These are phyloP conservation scores for Elsinoe batatas DNA, from an alignment of 2,329 filamentous ascomycete genomes.

Conservation along the genomic window DNA sequence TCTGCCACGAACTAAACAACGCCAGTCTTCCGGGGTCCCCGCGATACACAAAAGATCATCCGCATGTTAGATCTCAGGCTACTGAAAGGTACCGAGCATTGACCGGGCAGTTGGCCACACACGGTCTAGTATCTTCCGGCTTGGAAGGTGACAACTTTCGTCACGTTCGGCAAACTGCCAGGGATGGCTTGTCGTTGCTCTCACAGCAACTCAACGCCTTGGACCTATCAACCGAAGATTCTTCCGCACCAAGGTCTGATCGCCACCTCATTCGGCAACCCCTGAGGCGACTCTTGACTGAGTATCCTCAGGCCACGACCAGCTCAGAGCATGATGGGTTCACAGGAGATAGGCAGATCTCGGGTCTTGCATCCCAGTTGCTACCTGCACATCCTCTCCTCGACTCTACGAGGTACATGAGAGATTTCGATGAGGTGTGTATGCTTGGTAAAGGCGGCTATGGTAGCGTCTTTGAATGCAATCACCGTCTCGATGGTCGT, in stretches of 20 bases:
- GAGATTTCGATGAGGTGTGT: slow-evolving; percentile 44
- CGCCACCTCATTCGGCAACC: slow-evolving; percentile 12
- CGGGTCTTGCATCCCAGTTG: not conserved
- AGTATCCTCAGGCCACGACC: not conserved
- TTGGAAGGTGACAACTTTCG: slow-evolving; percentile 29
- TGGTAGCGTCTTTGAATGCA: slow-evolving; percentile 53
- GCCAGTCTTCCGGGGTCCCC: slow-evolving; percentile 16
- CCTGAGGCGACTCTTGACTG: slow-evolving; percentile 10
- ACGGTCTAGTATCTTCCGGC: slow-evolving; percentile 28
- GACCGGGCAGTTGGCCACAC: slow-evolving; percentile 27
- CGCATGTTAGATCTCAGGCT: slow-evolving; percentile 30
- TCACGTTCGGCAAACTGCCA: slow-evolving; percentile 27
- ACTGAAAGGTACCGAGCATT: slow-evolving; percentile 31
- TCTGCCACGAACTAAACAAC: slow-evolving; percentile 27
- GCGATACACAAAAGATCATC: slow-evolving; percentile 22
- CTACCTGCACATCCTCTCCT: slow-evolving; percentile 19
- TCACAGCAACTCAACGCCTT: slow-evolving; percentile 14
- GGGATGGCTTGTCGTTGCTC: slow-evolving; percentile 30
- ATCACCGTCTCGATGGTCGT: slow-evolving; percentile 51
- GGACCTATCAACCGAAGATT: slow-evolving; percentile 8
- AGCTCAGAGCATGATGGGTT: not conserved
- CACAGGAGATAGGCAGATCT: not conserved
- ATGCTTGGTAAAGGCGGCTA: slow-evolving; percentile 56
- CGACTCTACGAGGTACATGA: slow-evolving; percentile 35
- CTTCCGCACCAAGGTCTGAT: not conserved